Evolutionary conservation across 352 stramenopile genomes (phyloP).

Genomic region (Globisporangium cylindrosporum): DNA sequence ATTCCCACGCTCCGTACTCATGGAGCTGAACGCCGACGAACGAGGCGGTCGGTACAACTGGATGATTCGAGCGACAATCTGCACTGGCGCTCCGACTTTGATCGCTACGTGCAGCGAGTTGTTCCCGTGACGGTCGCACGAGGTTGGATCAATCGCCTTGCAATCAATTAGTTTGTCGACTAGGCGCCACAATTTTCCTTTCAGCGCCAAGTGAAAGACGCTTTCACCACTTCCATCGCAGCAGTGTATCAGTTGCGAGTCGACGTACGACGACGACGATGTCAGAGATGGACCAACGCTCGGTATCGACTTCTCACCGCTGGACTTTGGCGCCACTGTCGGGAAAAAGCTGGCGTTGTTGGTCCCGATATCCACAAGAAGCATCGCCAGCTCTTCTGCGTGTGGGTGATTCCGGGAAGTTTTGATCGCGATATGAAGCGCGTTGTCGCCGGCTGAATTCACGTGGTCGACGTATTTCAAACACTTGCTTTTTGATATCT

Average conservation of each 20-base stretch:
- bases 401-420: conserved; percentile 17
- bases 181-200: conserved; percentile 58
- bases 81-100: conserved; percentile 48
- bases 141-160: conserved; percentile 40
- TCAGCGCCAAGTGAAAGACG: conserved; percentile 58
- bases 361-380: conserved; percentile 40
- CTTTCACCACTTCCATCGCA: conserved; percentile 49
- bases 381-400: conserved; percentile 26
- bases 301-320: conserved; percentile 1
- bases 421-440: conserved; percentile 72
- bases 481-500: conserved; percentile 17
- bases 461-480: conserved; percentile 55
- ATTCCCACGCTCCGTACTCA: conserved; percentile 17
- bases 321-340: neutral
- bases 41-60: conserved; percentile 36
- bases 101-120: conserved; percentile 64
- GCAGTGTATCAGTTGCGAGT: conserved; percentile 37
- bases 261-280: conserved; percentile 11
- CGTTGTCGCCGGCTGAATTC: conserved; percentile 59
- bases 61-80: conserved; percentile 40
- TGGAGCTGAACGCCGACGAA: conserved; percentile 19
- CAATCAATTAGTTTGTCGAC: conserved; percentile 46
- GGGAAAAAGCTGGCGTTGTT: conserved; percentile 13
- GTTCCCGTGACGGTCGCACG: conserved; percentile 46
- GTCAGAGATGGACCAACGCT: neutral